These are phyloP conservation scores for Barnettozyma populi DNA, from an alignment of 805 yeast species.

Conservation along the genomic window DNA sequence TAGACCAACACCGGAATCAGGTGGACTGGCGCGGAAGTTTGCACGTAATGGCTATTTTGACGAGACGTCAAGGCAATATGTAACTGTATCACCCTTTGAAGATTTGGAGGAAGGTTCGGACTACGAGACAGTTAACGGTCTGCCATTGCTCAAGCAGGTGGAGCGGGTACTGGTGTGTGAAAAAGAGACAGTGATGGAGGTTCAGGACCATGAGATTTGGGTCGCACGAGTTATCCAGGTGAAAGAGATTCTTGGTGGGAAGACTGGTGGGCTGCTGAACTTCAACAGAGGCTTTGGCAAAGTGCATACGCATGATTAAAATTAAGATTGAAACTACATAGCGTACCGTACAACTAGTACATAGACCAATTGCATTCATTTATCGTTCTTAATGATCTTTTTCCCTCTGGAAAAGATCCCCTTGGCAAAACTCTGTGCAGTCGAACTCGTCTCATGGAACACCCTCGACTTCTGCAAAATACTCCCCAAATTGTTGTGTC, in stretches of 20 bases:
- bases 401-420: constrained; percentile 52
- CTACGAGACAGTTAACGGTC: constrained; percentile 22
- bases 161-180: constrained; percentile 62
- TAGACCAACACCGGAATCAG: constrained; percentile 52
- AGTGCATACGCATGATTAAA: constrained; percentile 25
- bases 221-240: constrained; percentile 70
- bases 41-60: constrained; percentile 45
- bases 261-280: constrained; percentile 62
- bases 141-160: constrained; percentile 49
- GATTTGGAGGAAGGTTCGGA: constrained; percentile 31
- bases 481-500: constrained; percentile 36
- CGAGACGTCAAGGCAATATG: constrained; percentile 21
- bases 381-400: constrained; percentile 37
- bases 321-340: background rate
- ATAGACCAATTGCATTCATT: constrained; percentile 3
- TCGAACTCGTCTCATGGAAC: constrained; percentile 45
- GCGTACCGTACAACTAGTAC: background rate
- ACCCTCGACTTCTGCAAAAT: constrained; percentile 47
- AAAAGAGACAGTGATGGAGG: constrained; percentile 43
- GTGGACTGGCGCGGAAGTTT: constrained; percentile 59
- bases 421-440: constrained; percentile 47
- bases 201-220: constrained; percentile 90
- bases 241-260: constrained; percentile 28
- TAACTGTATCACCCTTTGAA: constrained; percentile 42
- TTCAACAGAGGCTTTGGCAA: constrained; percentile 57